Percentiles rank a stretch among this genome's conserved stretches.
Evolutionary conservation across 331 rosid genomes (phyloP).

Genomic region (Saraca asoca): DNA sequence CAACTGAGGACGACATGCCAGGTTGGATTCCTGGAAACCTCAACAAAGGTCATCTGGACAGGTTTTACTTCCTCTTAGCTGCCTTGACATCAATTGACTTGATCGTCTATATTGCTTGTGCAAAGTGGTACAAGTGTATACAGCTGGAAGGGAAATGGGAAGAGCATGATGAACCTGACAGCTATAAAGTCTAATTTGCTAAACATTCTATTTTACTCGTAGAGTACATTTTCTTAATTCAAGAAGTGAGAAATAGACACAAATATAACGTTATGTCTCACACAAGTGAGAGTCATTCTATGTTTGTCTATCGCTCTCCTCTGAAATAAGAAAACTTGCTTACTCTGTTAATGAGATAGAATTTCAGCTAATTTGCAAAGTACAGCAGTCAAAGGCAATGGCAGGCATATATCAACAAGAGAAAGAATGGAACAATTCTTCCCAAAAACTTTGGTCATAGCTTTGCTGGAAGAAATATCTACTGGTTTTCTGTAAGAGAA

Average conservation of each 20-base stretch:
- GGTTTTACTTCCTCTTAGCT: slow-evolving; percentile 94
- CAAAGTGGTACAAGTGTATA: slow-evolving; percentile 90
- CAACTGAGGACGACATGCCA: slow-evolving; percentile 84
- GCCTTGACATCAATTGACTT: slow-evolving; percentile 81
- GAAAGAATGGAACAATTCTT: slow-evolving; percentile 47
- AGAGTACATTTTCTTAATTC: too few relatives aligned
- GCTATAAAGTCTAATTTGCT: slow-evolving; percentile 41
- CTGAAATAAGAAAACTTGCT: too few relatives aligned
- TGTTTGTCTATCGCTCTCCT: too few relatives aligned
- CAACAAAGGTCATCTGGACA: slow-evolving; percentile 85
- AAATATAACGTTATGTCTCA: too few relatives aligned
- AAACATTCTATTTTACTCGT: too few relatives aligned
- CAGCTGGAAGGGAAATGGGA: slow-evolving; percentile 64
- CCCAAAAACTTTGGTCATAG: slow-evolving; percentile 28
- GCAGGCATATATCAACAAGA: slow-evolving; percentile 55
- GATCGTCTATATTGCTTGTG: slow-evolving; percentile 66
- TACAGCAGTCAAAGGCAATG: slow-evolving; percentile 35
- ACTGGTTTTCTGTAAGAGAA: slow-evolving; percentile 33
- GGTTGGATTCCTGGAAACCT: slow-evolving; percentile 99
- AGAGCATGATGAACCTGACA: slow-evolving; percentile 44
- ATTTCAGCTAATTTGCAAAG: slow-evolving; percentile 31
- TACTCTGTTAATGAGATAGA: too few relatives aligned
- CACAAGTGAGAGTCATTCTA: too few relatives aligned
- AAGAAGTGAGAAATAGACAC: too few relatives aligned
- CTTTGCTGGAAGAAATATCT: slow-evolving; percentile 36